Evolutionary conservation across 2,329 filamentous ascomycete species (phyloP), one percentile per base, ranked within the genome.

Genomic region (Fusarium phyllophilum): DNA sequence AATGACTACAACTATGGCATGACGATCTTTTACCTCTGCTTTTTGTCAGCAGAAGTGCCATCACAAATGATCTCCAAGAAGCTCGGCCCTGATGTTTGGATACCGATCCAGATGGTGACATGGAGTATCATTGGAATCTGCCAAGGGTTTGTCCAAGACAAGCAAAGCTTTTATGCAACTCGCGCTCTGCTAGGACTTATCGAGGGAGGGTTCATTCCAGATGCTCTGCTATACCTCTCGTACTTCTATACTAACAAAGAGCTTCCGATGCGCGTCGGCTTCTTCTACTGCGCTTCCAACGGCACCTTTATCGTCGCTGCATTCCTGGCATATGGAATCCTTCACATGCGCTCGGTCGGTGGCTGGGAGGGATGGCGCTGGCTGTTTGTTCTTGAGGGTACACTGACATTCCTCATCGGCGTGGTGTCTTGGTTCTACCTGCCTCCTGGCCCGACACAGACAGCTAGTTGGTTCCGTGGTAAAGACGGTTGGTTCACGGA

Each of bases 261-360:
- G 79, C 84, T 94, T 4, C 90, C 91, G 0, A 86, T 88, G 49
- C 86, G 92, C 0, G 82, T 94, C 24, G 88, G 88, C 59, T 93
- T 87, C 82, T 93, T 93, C 80, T 94, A 92, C 91, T 87, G 88
- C 14, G 46, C 52, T 12, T 73, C 62, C 1, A 55, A 73, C 8
- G 48, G 57, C 12, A 59, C 62, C 9, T 41, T 57, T 3, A 66
- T 60, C 22, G n/a, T 70, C 5, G 46, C 61, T 10, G 66, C 67
- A 5, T 62, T 70, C 6, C n/a, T 67, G 7, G 58, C 62, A 5
- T 89, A 86, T 66, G 88, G 88, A 11, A 85, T 91, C 24, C 75
- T 91, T 4, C 85, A 85, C 20, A 83, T 89, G 78, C 82, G 86
- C n/a, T 87, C 87, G 18, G 75, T 85, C 45, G 80, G 86, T 31